Evolutionary conservation across 2,329 filamentous ascomycete genomes (phyloP).

Genomic region (Diaporthe ampelina): DNA sequence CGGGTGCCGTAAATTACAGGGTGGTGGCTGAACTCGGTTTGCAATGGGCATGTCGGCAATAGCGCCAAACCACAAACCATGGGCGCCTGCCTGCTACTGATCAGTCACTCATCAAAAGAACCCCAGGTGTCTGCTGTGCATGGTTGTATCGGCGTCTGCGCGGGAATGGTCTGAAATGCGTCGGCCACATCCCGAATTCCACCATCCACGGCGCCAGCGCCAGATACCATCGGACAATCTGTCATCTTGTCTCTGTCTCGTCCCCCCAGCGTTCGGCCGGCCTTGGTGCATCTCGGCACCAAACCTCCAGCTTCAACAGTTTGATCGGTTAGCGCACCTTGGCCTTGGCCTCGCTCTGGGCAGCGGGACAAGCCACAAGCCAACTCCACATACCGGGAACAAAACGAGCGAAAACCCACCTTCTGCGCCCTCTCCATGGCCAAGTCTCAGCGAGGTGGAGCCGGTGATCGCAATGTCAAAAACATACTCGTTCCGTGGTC

Average conservation of each 20-base stretch:
- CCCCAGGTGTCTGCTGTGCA: neutral
- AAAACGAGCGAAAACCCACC: constrained; percentile 24
- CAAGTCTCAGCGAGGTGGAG: constrained; percentile 35
- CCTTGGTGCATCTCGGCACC: constrained; percentile 22
- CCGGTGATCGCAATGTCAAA: constrained; percentile 25
- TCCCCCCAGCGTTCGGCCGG: constrained; percentile 12
- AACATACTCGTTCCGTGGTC: constrained; percentile 8
- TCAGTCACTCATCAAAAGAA: neutral
- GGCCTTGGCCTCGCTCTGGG: constrained; percentile 6
- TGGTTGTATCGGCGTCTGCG: neutral
- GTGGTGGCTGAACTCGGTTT: constrained; percentile 11
- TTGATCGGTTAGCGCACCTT: constrained; percentile 8
- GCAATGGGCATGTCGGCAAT: neutral
- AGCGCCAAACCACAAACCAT: constrained; percentile 9
- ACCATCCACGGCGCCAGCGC: neutral
- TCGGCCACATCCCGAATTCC: constrained; percentile 30
- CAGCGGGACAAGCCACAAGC: neutral
- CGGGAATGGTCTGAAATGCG: neutral
- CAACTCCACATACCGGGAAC: constrained; percentile 29
- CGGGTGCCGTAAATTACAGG: constrained; percentile 17
- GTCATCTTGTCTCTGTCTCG: constrained; percentile 35
- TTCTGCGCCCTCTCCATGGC: neutral
- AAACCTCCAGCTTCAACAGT: constrained; percentile 28
- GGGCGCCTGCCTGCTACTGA: constrained; percentile 2
- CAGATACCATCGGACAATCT: constrained; percentile 34